Percentiles rank a stretch among this genome's conserved stretches.
These are phyloP conservation scores for Rhytidiadelphus loreus DNA, from an alignment of 225 moss, liverwort and hornwort species.

Conservation along the genomic window DNA sequence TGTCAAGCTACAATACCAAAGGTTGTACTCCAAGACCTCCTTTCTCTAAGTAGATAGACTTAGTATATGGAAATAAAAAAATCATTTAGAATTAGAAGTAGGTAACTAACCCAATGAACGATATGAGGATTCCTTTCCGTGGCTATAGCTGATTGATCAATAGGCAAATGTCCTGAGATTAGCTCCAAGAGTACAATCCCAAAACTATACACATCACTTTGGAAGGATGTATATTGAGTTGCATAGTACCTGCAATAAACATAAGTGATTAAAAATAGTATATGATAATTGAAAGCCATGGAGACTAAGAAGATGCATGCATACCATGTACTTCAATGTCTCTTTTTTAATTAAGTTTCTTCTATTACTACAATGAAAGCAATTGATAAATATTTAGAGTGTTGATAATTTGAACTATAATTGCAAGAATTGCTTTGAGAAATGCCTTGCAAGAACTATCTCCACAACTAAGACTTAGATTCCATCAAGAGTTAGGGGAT, in stretches of 20 bases:
- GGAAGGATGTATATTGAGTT: constrained; percentile 33
- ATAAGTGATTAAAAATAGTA: background rate
- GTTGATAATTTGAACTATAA: background rate
- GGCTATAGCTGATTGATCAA: background rate
- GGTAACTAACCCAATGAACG: background rate
- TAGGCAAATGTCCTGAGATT: constrained; percentile 23
- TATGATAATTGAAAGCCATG: background rate
- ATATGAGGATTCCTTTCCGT: background rate
- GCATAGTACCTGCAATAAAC: constrained; percentile 6
- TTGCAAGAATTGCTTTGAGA: background rate
- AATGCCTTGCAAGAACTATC: accelerated
- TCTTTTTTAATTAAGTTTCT: background rate
- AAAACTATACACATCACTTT: constrained; percentile 77
- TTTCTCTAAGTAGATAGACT: background rate
- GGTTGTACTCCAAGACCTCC: background rate
- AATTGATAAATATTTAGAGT: too few species aligned
- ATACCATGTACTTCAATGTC: too few species aligned
- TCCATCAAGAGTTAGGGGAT: accelerated
- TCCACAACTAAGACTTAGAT: background rate
- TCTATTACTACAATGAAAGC: too few species aligned
- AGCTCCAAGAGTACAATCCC: constrained; percentile 61
- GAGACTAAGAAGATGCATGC: background rate
- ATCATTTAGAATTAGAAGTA: background rate
- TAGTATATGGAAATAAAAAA: background rate
- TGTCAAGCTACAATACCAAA: background rate